Evolutionary conservation across 139 green algal genomes (phyloP).

Genomic region (Yamagishiella unicocca): DNA sequence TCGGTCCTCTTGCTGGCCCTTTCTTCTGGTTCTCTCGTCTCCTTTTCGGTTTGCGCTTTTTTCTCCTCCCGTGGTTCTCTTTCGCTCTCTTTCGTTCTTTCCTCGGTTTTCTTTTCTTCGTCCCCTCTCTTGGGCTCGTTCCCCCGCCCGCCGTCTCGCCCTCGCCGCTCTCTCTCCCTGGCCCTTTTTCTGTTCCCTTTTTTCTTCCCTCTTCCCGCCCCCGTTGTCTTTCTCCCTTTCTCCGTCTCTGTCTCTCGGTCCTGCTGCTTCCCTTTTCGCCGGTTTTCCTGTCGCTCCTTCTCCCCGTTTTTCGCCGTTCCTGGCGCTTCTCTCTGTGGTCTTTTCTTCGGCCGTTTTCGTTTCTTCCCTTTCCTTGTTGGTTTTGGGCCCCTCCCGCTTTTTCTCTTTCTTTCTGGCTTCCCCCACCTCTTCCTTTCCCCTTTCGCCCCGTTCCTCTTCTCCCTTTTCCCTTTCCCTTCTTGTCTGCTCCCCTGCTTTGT

Average conservation of each 20-base stretch:
- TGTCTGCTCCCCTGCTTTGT: background rate
- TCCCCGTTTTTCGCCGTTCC: background rate
- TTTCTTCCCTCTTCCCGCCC: background rate
- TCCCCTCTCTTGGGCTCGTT: slow-evolving; percentile 18
- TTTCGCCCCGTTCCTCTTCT: background rate
- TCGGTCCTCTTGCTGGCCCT: background rate
- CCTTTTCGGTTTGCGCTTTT: background rate
- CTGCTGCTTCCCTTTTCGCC: background rate
- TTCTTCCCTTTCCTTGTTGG: background rate
- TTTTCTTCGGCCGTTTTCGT: background rate
- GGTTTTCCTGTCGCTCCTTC: background rate
- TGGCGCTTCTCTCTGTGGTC: background rate
- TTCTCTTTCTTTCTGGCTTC: background rate
- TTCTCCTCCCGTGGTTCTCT: slow-evolving; percentile 1
- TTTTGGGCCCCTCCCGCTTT: background rate
- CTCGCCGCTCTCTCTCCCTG: background rate
- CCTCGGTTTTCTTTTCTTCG: background rate
- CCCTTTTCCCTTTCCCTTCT: background rate
- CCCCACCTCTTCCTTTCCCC: background rate
- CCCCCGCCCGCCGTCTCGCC: background rate
- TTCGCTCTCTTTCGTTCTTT: background rate
- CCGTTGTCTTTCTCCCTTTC: background rate
- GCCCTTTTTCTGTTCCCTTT: background rate
- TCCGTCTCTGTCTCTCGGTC: background rate
- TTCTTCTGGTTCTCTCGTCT: background rate